A percentile compares a stretch with the other conserved stretches of the same genome.
Conservation (phyloP, 139 green algal genomes). For the Chlorella vulgaris region DNA sequence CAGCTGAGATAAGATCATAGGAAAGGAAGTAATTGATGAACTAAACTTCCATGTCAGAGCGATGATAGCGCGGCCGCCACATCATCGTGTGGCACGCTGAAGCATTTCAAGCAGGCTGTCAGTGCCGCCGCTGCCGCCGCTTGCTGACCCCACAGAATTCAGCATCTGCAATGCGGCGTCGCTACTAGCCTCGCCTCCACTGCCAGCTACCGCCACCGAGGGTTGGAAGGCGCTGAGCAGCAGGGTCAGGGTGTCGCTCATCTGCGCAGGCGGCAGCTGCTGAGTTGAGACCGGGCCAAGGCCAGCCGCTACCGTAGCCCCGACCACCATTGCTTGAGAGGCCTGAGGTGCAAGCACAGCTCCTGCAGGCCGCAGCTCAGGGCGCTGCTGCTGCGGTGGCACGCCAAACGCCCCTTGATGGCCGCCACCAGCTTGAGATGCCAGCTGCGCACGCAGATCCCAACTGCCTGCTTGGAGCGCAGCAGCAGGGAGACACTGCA, state of each 20-base stretch:
- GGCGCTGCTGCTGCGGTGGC: too few relatives aligned
- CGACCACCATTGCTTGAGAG: not conserved
- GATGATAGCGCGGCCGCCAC: too few relatives aligned
- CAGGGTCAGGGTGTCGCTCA: not conserved
- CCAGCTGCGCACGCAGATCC: not conserved
- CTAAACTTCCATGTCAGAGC: too few relatives aligned
- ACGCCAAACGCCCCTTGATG: too few relatives aligned
- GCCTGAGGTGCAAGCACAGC: too few relatives aligned
- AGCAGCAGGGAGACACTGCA: too few relatives aligned
- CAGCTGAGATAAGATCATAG: too few relatives aligned
- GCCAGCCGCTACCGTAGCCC: too few relatives aligned
- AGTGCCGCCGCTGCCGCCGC: not conserved
- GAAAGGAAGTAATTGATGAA: too few relatives aligned
- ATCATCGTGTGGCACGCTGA: too few relatives aligned
- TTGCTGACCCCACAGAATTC: not conserved
- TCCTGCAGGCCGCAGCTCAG: too few relatives aligned
- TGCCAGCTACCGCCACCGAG: not conserved
- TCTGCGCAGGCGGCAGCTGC: too few relatives aligned
- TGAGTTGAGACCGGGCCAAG: not conserved
- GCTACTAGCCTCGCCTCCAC: not conserved
- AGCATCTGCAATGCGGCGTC: not conserved
- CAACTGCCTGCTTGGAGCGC: not conserved
- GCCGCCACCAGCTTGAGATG: not conserved
- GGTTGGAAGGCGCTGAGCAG: not conserved
- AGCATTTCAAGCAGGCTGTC: slow-evolving; percentile 3